A percentile compares a stretch with the other conserved stretches of the same genome.
Conservation (phyloP, 2,329 filamentous ascomycete species). For the Pseudocercospora crystallina region DNA sequence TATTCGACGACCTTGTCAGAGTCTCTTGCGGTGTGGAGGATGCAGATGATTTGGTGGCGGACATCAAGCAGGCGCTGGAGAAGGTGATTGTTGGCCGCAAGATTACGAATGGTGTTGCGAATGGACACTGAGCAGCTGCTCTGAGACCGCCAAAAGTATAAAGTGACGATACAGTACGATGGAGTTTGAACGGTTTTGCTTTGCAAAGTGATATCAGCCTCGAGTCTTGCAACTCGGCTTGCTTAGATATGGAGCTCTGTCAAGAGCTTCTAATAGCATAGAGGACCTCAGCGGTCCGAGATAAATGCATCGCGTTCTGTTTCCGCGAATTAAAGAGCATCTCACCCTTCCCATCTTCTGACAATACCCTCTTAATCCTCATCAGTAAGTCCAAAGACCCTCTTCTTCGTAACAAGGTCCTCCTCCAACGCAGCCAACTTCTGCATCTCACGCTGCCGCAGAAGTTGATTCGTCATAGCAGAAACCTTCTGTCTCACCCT, state of each 20-base stretch:
- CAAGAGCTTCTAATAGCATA: no score
- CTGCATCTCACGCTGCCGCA: conserved; percentile 50
- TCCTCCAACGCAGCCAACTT: conserved; percentile 52
- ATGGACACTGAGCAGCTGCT: conserved; percentile 13
- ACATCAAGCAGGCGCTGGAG: conserved; percentile 81
- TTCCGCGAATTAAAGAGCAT: no score
- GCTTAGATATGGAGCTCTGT: no score
- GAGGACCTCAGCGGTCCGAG: no score
- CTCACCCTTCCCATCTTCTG: no score
- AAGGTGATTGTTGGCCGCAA: conserved; percentile 62
- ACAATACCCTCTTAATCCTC: conserved; percentile 21
- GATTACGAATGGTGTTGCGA: conserved; percentile 41
- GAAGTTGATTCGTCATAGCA: conserved; percentile 47
- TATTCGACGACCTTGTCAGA: conserved; percentile 91
- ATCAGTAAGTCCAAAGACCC: conserved; percentile 38
- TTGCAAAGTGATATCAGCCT: no score
- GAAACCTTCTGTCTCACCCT: conserved; percentile 38
- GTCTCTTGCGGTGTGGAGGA: conserved; percentile 96
- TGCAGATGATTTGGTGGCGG: conserved; percentile 74
- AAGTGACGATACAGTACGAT: conserved; percentile 6
- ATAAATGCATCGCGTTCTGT: no score
- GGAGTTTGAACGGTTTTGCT: background rate
- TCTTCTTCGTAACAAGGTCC: conserved; percentile 56
- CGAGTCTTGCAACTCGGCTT: no score
- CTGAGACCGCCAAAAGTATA: conserved; percentile 5